A percentile compares a stretch with the other conserved stretches of the same genome.
These are phyloP conservation scores for Dipteronia dyeriana DNA, from an alignment of 345 rosid genomes.

Conservation along the genomic window DNA sequence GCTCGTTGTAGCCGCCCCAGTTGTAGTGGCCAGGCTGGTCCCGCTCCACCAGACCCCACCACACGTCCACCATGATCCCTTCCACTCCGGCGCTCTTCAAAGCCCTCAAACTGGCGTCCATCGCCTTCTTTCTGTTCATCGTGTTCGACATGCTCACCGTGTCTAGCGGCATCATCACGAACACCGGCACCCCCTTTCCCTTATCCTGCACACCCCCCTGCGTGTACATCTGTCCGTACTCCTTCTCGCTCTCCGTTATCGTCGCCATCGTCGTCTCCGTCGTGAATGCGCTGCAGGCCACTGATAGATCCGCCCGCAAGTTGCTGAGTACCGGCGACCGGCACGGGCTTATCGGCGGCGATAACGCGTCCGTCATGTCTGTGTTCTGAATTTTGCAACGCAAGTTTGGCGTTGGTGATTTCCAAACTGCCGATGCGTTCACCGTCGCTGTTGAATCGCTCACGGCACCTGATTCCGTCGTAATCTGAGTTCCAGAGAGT, in stretches of 20 bases:
- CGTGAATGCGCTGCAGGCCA: slow-evolving; percentile 63
- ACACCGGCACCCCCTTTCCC: slow-evolving; percentile 83
- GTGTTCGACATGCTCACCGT: slow-evolving; percentile 80
- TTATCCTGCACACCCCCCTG: slow-evolving; percentile 37
- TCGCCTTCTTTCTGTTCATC: slow-evolving; percentile 85
- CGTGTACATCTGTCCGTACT: slow-evolving; percentile 22
- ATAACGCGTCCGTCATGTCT: slow-evolving; percentile 27
- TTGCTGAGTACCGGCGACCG: slow-evolving; percentile 47
- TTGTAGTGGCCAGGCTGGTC: slow-evolving; percentile 77
- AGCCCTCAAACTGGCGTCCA: slow-evolving; percentile 94
- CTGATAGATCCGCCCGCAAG: slow-evolving; percentile 63
- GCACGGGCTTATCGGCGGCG: slow-evolving; percentile 76
- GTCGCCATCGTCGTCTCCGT: slow-evolving; percentile 19
- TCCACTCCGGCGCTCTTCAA: slow-evolving; percentile 95
- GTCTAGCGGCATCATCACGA: slow-evolving; percentile 98
- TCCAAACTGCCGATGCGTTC: slow-evolving; percentile 60
- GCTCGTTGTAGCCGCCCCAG: slow-evolving; percentile 92
- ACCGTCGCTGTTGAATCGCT: slow-evolving; percentile 41
- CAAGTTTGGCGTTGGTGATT: slow-evolving; percentile 37
- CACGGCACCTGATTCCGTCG: slow-evolving; percentile 30
- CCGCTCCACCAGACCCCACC: slow-evolving; percentile 99
- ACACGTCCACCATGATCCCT: slow-evolving; percentile 95
- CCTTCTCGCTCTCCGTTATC: slow-evolving; percentile 27
- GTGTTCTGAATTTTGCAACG: slow-evolving; percentile 32
- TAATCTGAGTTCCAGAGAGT: slow-evolving; percentile 57